Evolutionary conservation across 805 yeast species (phyloP).

Genomic region (Suhomyces canberraensis): DNA sequence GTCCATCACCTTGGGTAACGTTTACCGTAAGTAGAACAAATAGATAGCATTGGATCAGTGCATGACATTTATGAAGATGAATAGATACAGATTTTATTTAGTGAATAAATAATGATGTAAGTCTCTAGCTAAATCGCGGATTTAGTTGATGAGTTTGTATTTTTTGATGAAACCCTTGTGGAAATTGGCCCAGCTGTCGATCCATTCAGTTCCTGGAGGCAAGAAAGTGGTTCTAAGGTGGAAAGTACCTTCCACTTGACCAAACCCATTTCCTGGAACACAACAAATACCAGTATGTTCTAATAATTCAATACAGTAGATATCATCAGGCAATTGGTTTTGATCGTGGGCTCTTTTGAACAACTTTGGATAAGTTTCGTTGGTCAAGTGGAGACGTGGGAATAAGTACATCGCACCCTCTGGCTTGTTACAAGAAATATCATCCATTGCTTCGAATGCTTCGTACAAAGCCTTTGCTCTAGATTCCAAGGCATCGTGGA

Average conservation of each 20-base stretch:
- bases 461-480: constrained; percentile 65
- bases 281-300: constrained; percentile 93
- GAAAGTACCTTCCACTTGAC: constrained; percentile 84
- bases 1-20: constrained; percentile 49
- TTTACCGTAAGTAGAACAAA: constrained; percentile 17
- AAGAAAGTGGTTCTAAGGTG: constrained; percentile 96
- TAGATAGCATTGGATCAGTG: background rate
- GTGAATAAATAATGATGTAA: background rate
- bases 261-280: constrained; percentile 97
- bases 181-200: constrained; percentile 71
- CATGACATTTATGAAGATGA: background rate
- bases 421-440: constrained; percentile 83
- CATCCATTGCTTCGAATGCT: constrained; percentile 76
- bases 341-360: constrained; percentile 54
- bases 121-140: background rate
- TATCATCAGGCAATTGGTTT: constrained; percentile 73
- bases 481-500: constrained; percentile 57
- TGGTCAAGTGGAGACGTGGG: constrained; percentile 69
- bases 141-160: constrained; percentile 28
- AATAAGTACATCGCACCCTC: constrained; percentile 97
- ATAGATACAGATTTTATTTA: background rate
- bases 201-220: constrained; percentile 94
- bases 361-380: constrained; percentile 47
- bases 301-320: constrained; percentile 80
- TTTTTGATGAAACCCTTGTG: constrained; percentile 67